A percentile compares a stretch with the other conserved stretches of the same genome.
Evolutionary conservation across 768 basidiomycete species (phyloP).

Genomic region (Nevesoporus exiguus): DNA sequence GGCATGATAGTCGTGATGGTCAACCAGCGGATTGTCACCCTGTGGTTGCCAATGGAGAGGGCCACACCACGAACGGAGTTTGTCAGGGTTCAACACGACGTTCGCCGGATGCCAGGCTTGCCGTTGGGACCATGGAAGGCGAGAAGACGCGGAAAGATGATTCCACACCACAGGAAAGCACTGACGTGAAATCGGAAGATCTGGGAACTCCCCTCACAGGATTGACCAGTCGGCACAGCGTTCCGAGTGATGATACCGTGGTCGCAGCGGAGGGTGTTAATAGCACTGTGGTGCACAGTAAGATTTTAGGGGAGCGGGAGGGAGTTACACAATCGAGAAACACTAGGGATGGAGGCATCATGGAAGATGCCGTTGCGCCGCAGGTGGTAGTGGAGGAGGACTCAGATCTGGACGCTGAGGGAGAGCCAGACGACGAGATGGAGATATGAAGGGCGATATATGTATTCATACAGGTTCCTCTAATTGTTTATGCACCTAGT

Average conservation of each 20-base stretch:
- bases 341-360: not conserved
- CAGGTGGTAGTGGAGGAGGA: constrained; percentile 24
- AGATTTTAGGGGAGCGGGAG: constrained; percentile 21
- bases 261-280: constrained; percentile 34
- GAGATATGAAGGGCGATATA: constrained; percentile 33
- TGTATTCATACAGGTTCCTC: constrained; percentile 22
- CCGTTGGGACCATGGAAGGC: not conserved
- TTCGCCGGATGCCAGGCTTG: not conserved
- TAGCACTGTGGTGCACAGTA: constrained; percentile 28
- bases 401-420: constrained; percentile 40
- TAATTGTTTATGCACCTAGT: constrained; percentile 25
- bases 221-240: constrained; percentile 49
- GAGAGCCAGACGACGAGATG: constrained; percentile 45
- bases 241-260: constrained; percentile 57
- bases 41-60: constrained; percentile 15
- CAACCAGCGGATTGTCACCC: not conserved
- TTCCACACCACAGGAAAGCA: constrained; percentile 9
- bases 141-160: constrained; percentile 2
- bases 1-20: constrained; percentile 7
- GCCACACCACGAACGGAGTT: constrained; percentile 16
- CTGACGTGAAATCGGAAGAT: constrained; percentile 51
- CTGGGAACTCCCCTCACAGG: constrained; percentile 48
- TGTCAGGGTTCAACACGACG: not conserved
- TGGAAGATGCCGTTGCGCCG: constrained; percentile 2
- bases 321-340: constrained; percentile 4